phyloP scores from a whole-genome alignment of 1,139 yeast genomes.

The Hemisphaericaspora xylanilytica region DNA sequence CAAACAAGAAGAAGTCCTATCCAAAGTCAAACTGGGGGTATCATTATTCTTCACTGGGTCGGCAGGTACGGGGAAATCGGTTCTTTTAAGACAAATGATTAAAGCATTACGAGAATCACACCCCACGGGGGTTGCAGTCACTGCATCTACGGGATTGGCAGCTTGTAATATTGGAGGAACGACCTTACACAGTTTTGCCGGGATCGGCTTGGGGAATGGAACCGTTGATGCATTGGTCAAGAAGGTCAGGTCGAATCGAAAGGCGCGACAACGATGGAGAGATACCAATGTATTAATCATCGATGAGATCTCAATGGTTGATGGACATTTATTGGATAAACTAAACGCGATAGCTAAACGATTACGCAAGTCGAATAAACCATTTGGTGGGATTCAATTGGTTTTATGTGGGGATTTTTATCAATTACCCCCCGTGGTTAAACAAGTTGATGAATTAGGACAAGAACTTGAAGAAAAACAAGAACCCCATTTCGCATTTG shows the following conservation, averaged over 20 bases:
- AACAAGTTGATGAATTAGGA: constrained; percentile 24
- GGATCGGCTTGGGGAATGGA: constrained; percentile 70
- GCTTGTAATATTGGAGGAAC: constrained; percentile 90
- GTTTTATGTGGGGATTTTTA: constrained; percentile 88
- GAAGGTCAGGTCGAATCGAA: constrained; percentile 55
- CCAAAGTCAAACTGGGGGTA: constrained; percentile 39
- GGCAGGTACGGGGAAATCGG: constrained; percentile 95
- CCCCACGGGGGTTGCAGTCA: constrained; percentile 65
- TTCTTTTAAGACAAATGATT: constrained; percentile 68
- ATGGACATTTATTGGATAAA: constrained; percentile 70
- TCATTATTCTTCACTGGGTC: constrained; percentile 88
- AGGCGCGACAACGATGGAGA: constrained; percentile 61
- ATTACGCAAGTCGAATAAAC: constrained; percentile 47
- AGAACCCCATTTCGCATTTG: constrained; percentile 65
- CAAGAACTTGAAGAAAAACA: constrained; percentile 17
- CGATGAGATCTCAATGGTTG: constrained; percentile 90
- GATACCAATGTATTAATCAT: constrained; percentile 62
- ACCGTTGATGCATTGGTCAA: constrained; percentile 40
- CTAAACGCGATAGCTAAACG: constrained; percentile 62
- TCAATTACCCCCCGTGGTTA: constrained; percentile 81
- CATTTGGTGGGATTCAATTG: constrained; percentile 89
- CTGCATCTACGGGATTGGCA: constrained; percentile 92
- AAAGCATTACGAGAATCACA: constrained; percentile 50
- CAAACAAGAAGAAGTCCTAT: constrained; percentile 42
- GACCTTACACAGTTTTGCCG: constrained; percentile 83